Percentiles rank a stretch among this genome's conserved stretches.
Evolutionary conservation across 441 rosid genomes (phyloP).

Genomic region (Corymbia calophylla): DNA sequence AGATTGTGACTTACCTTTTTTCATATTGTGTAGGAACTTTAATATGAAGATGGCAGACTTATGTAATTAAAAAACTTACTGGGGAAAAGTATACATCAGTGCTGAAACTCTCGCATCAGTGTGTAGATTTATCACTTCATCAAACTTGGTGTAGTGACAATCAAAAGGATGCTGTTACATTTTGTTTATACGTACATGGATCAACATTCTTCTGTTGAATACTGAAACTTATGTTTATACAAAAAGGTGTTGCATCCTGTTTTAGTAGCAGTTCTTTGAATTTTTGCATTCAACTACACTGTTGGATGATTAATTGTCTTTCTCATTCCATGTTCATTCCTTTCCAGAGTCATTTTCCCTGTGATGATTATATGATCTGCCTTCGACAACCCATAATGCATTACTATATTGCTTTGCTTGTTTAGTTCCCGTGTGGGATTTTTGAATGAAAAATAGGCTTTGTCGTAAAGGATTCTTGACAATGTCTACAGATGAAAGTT

Average conservation of each 20-base stretch:
- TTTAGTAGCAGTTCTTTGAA: neutral
- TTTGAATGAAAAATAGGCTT: neutral
- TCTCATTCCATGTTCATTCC: neutral
- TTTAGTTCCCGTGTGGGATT: neutral
- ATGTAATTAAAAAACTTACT: neutral
- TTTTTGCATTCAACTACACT: neutral
- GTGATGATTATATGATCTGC: neutral
- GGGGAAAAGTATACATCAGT: neutral
- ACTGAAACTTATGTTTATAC: neutral
- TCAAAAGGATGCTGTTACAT: neutral
- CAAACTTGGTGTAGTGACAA: neutral
- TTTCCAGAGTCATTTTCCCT: neutral
- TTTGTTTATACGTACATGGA: neutral
- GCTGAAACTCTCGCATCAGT: neutral
- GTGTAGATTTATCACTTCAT: neutral
- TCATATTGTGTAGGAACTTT: neutral
- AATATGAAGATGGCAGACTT: neutral
- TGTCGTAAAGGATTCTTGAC: neutral
- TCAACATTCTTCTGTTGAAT: neutral
- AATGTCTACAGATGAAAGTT: neutral
- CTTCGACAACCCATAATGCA: neutral
- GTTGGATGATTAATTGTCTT: neutral
- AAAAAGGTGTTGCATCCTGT: neutral
- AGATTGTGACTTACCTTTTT: neutral
- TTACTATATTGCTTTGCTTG: neutral